Conservation (phyloP, 2,329 filamentous ascomycete species). For the Pseudocercospora crystallina region DNA sequence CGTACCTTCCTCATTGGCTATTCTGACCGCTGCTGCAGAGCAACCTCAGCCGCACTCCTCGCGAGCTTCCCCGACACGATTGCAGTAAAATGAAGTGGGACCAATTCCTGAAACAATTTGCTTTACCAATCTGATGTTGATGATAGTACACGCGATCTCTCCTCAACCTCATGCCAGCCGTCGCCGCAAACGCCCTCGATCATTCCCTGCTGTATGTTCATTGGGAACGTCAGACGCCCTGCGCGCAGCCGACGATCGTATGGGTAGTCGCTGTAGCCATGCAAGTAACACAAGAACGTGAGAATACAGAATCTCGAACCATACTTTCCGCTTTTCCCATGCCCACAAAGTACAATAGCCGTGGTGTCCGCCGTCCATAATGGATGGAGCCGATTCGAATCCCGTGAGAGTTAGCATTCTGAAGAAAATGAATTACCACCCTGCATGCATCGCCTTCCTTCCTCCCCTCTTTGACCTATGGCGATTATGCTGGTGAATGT, state of each 20-base stretch:
- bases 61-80: no score
- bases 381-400: background rate
- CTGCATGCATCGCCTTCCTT: background rate
- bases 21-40: no score
- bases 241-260: conserved; percentile 5
- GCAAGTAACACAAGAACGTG: background rate
- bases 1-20: no score
- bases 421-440: background rate
- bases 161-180: conserved; percentile 2
- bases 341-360: background rate
- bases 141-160: background rate
- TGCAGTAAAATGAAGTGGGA: no score
- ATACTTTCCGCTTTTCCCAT: conserved; percentile 7
- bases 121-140: conserved; percentile 10
- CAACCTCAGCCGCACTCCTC: no score
- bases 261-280: background rate
- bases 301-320: background rate
- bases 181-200: conserved; percentile 6
- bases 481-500: background rate
- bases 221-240: background rate
- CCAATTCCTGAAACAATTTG: background rate
- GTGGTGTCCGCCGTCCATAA: no score
- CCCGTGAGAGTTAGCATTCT: conserved; percentile 11
- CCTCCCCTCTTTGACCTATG: background rate
- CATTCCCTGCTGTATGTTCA: conserved; percentile 4